Conservation (phyloP, 169 alveolate genomes). For the Plasmodium adleri region DNA sequence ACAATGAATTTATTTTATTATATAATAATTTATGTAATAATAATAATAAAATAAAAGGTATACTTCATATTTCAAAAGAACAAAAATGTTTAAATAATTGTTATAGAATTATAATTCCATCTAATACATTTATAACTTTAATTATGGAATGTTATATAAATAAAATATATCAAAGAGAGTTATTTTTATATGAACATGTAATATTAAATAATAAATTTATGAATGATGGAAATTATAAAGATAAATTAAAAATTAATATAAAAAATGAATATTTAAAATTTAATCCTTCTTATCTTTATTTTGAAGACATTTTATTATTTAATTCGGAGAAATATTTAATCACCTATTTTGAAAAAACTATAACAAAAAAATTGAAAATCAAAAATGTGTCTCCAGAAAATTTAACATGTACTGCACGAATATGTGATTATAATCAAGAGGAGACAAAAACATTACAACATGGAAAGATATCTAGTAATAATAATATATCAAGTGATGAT, state of each 20-base stretch:
- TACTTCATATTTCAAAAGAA: conserved; percentile 6
- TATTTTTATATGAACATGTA: background rate
- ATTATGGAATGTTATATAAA: conserved; percentile 27
- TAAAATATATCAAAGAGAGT: conserved; percentile 11
- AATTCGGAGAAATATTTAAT: conserved; percentile 25
- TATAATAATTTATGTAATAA: conserved; percentile 18
- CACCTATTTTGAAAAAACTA: conserved; percentile 26
- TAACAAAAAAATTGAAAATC: conserved; percentile 18
- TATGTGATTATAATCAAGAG: conserved; percentile 21
- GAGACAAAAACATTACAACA: background rate
- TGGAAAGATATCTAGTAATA: background rate
- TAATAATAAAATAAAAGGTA: conserved; percentile 12
- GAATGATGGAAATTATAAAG: conserved; percentile 8
- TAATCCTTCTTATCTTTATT: conserved; percentile 18
- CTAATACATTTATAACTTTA: conserved; percentile 41
- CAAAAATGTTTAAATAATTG: background rate
- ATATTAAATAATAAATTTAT: background rate
- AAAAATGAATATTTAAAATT: conserved; percentile 11
- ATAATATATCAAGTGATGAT: background rate
- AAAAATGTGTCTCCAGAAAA: conserved; percentile 22
- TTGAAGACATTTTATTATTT: conserved; percentile 10
- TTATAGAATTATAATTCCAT: conserved; percentile 45
- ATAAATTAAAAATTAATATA: conserved; percentile 21
- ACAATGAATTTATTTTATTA: conserved; percentile 18
- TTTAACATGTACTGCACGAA: conserved; percentile 6